Percentiles rank a stretch among this genome's conserved stretches.
Evolutionary conservation across 2,329 filamentous ascomycete genomes (phyloP).

Genomic region (Xylariaceae sp.): DNA sequence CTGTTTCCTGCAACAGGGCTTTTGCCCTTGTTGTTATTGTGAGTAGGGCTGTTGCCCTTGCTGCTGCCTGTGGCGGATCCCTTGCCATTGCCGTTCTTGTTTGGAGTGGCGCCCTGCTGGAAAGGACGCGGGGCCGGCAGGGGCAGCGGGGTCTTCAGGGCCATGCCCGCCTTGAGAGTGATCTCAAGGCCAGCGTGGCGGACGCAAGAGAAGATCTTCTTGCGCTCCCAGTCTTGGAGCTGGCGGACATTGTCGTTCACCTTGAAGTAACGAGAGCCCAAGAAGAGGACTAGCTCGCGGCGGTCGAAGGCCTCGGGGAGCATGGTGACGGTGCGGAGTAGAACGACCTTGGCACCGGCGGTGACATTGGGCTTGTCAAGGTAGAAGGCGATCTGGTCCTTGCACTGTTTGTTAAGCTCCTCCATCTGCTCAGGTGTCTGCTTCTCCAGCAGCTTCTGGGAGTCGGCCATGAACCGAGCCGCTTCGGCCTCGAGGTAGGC

Average conservation of each 20-base stretch:
- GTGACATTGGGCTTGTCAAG: background rate
- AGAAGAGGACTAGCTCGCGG: conserved; percentile 1
- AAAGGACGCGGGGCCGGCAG: no score
- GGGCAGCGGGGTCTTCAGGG: no score
- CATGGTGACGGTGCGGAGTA: background rate
- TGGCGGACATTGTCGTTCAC: background rate
- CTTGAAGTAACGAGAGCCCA: conserved; percentile 2
- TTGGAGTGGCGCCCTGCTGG: no score
- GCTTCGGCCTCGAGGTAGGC: background rate
- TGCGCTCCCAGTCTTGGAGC: background rate
- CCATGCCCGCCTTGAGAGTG: conserved; percentile 2
- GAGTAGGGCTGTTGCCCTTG: no score
- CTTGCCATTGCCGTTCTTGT: no score
- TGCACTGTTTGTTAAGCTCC: conserved; percentile 1
- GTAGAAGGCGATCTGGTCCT: background rate
- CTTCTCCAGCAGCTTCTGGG: background rate
- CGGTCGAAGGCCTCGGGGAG: conserved; percentile 1
- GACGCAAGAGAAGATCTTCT: background rate
- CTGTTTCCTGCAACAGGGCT: no score
- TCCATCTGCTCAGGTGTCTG: background rate
- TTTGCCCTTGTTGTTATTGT: no score
- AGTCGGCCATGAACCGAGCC: background rate
- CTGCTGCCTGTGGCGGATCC: no score
- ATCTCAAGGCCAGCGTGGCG: background rate
- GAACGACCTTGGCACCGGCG: background rate